Conservation (phyloP, 306 rosid species). For the Begonia peltatifolia region DNA sequence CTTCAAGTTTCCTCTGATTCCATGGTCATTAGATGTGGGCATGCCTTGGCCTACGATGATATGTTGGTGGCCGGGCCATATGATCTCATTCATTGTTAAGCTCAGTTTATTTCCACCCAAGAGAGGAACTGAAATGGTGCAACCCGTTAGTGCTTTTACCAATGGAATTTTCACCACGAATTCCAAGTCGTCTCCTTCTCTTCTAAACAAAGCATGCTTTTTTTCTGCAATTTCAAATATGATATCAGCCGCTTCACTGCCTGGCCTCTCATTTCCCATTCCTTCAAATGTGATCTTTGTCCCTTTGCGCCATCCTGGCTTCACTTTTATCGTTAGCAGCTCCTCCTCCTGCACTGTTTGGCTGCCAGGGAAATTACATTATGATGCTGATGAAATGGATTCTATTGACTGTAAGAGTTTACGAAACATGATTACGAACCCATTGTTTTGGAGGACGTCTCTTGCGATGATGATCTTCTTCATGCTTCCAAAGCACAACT, state of each 20-base stretch:
- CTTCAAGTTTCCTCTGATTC: conserved; percentile 49
- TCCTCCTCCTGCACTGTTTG: conserved; percentile 45
- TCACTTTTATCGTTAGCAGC: conserved; percentile 37
- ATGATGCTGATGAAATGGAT: background rate
- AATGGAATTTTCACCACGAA: conserved; percentile 40
- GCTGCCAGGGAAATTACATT: conserved; percentile 20
- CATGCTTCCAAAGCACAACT: conserved; percentile 66
- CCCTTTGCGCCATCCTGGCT: conserved; percentile 88
- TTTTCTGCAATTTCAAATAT: conserved; percentile 41
- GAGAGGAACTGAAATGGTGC: conserved; percentile 42
- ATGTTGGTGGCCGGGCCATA: conserved; percentile 45
- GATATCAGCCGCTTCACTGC: conserved; percentile 36
- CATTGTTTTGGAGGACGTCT: conserved; percentile 25
- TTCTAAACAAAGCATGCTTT: conserved; percentile 35
- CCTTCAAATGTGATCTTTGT: conserved; percentile 77
- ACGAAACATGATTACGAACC: conserved; percentile 28
- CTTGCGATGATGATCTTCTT: conserved; percentile 58
- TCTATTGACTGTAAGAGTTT: background rate
- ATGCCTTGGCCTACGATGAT: conserved; percentile 51
- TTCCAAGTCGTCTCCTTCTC: conserved; percentile 75
- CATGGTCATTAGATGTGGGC: conserved; percentile 30
- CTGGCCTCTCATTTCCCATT: conserved; percentile 41
- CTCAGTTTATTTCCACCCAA: conserved; percentile 45
- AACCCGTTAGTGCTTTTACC: conserved; percentile 55
- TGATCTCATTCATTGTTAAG: conserved; percentile 31